Percentiles rank a stretch among this genome's conserved stretches.
phyloP scores from a whole-genome alignment of 768 basidiomycete species.

The Coprinopsis marcescibilis region DNA sequence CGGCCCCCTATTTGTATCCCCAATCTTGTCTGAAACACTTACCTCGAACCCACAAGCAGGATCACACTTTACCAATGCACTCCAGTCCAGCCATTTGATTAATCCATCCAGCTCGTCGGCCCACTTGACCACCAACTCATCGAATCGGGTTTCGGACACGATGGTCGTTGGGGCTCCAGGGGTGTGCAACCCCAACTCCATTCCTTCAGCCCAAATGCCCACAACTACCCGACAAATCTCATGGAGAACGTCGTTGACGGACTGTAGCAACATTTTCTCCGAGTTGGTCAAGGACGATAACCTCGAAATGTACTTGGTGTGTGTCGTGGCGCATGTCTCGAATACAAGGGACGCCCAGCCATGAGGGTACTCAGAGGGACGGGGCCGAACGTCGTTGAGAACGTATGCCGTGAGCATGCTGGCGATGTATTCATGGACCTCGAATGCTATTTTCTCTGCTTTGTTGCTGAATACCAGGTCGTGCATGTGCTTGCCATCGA shows the following conservation, averaged over 20 bases:
- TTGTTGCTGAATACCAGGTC: not conserved
- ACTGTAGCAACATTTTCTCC: slow-evolving; percentile 23
- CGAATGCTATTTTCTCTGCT: not conserved
- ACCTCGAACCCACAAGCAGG: slow-evolving; percentile 43
- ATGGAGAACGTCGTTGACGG: slow-evolving; percentile 29
- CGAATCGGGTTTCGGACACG: slow-evolving; percentile 38
- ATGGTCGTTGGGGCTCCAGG: slow-evolving; percentile 11
- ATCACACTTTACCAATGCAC: slow-evolving; percentile 39
- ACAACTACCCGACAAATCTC: slow-evolving; percentile 44
- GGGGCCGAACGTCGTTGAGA: not conserved
- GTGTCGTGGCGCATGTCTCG: not conserved
- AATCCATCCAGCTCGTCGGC: slow-evolving; percentile 36
- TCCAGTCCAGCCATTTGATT: slow-evolving; percentile 53
- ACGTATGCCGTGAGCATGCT: not conserved
- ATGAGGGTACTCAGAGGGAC: too few relatives aligned
- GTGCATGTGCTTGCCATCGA: not conserved
- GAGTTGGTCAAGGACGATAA: slow-evolving; percentile 25
- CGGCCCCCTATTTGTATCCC: too few relatives aligned
- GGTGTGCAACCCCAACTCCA: not conserved
- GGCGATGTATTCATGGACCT: not conserved
- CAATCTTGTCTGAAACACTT: slow-evolving; percentile 11
- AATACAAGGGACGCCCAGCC: not conserved
- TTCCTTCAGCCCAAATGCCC: slow-evolving; percentile 12
- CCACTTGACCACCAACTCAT: slow-evolving; percentile 33
- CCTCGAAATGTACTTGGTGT: not conserved